Evolutionary conservation across 768 basidiomycete species (phyloP), one percentile per base, ranked within the genome.

Genomic region (Serpula lacrymans): DNA sequence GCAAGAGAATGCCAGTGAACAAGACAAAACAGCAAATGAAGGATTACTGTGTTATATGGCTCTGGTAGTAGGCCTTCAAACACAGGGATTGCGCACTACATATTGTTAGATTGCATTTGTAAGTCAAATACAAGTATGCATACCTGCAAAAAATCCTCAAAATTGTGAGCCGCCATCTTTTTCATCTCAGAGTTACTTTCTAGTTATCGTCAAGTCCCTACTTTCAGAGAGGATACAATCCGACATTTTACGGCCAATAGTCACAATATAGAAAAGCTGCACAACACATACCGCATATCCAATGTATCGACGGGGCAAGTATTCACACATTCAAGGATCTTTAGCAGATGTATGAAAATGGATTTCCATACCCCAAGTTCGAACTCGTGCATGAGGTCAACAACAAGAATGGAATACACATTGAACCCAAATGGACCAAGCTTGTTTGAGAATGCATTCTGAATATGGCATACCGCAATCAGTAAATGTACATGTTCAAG

Each of bases 331-430:
- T 53, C 4, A 0, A 68, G 39, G 11, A 69, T 56, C 0, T 55
- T 53, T 1, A 69, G 42, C 0, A 69, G 44, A 34, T 71, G 68
- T 1, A 50, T 52, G 21, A 69, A 55, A 1, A 68, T 7, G 0
- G 41, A 22, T 28, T 65, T 65, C 61, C 64, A 70, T 1, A 60
- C 59, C 1, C 69, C 69, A 0, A 68, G 50, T 37, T 69, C 69
- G 33, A 62, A 46, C n/a, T n/a, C n/a, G n/a, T n/a, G n/a, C n/a
- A n/a, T n/a, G n/a, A n/a, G n/a, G n/a, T n/a, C n/a, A n/a, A 49
- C 45, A 0, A 55, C 51, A 3, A 68, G 49, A 26, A 62, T 54
- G 0, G 5, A 9, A 41, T 42, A 62, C 4, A 53, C 17, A 34
- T 60, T 46, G 24, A 57, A 55, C 1, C 44, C 49, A 14, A 48